Evolutionary conservation across 345 rosid species (phyloP), one percentile per base, ranked within the genome.

Genomic region (Brassica cretica): DNA sequence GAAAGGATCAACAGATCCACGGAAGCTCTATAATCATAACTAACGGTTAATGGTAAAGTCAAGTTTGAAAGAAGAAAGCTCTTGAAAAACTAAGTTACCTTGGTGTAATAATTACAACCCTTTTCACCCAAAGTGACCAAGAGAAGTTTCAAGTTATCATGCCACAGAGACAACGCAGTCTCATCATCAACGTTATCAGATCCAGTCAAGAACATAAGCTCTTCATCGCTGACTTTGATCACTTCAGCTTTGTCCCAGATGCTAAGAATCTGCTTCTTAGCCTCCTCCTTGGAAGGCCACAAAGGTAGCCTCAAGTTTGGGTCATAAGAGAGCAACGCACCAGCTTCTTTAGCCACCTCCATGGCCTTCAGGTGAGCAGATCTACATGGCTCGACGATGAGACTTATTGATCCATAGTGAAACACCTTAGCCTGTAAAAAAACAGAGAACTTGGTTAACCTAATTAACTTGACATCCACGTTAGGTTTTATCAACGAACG

Each of bases 221-320:
- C 59, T 53, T 53, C 59, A 2, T 53, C 59, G 7, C 59, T 53
- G 59, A 53, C 59, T 53, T 53, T 53, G 59, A 53, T 16, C 59
- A 53, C 59, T 53, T 53, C 59, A 53, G 59, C 59, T 53, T 53
- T 53, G 59, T 53, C 59, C 59, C 59, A 53, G 9, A 53, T 53
- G 24, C 60, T 53, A 53, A 53, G 60, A 53, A 53, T 53, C 60
- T 53, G 60, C 24, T 53, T 53, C 60, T 53, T 53, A 53, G 60
- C 60, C 1, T 53, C 60, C 4, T 53, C 60, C 60, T 53, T 53
- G 4, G 60, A 53, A 0, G 60, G 60, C 60, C 60, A 53, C 60
- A 53, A 53, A 53, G 60, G 60, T 1, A 53, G 60, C 60, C 60
- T 53, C 24, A 53, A 53, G 60, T 53, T 53, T 53, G 60, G 60